Base-by-base conservation (phyloP, 2,329 filamentous ascomycete genomes). In the Lizonia empirigonia region DNA sequence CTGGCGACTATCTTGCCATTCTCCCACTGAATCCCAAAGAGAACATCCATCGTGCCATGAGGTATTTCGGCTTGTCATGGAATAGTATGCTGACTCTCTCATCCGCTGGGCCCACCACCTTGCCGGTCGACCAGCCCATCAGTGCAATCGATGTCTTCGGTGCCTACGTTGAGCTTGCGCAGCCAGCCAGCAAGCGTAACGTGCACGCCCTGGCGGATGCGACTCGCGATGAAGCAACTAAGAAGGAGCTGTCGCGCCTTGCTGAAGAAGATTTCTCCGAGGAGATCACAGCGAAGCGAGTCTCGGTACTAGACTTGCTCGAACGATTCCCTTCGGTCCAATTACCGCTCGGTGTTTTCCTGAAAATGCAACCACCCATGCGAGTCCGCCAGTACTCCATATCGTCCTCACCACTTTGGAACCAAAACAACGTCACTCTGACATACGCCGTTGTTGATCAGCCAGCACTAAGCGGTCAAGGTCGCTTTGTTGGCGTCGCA, bases 311-410 rank as follows among this genome's bases (percentile, higher is more conserved):
- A 6, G 87, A 91, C 54, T 77, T 93, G 1, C 79, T 93, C 1
- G 85, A 90, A 63, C 77, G 80, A 9, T 87, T 85, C 65, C 62
- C 67, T 0, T 72, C 77, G 0, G 77, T 89, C 24, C 73, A 81
- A 2, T 71, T 93, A 0, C 80, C 88, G 0, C 80, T 94, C 19
- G 80, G 80, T 3, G 74, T 82, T 15, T 93, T 88, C 75, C 78
- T 94, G 7, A 78, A 80, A 26, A 86, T 91, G 79, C 80, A 91
- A 0, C 87, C 88, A 1, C 86, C 89, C 0, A 89, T 94, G 85
- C 85, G 88, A 22, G 80, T 89, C 30, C 82, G 88, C n/a, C 86
- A 90, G 69, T 91, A 91, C 76, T 89, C 85, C 24, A 90, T 92
- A 64, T 91, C 88, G 0, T 91, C 88, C 0, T 90, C 88, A 0